Evolutionary conservation across 805 yeast species (phyloP).

Genomic region (Candida maltosa): DNA sequence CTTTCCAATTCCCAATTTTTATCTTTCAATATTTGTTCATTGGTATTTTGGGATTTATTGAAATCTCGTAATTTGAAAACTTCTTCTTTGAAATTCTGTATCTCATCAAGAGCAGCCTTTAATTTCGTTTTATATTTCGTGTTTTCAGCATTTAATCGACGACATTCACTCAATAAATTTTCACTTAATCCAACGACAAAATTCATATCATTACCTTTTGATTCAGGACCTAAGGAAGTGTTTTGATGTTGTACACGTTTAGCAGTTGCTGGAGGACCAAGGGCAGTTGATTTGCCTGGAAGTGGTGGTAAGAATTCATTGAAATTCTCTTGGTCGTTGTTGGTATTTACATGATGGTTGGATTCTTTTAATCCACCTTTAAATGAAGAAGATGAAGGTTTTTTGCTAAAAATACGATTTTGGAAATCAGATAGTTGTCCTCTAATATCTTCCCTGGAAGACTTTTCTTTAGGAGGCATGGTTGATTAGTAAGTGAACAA

Average conservation of each 20-base stretch:
- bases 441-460: conserved; percentile 24
- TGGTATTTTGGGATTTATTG: conserved; percentile 29
- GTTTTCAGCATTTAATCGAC: conserved; percentile 66
- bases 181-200: conserved; percentile 75
- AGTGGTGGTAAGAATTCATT: conserved; percentile 10
- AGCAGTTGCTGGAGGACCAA: too few relatives aligned
- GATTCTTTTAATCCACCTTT: too few relatives aligned
- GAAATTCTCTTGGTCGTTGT: conserved; percentile 14
- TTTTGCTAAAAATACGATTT: conserved; percentile 25
- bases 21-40: conserved; percentile 53
- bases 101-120: conserved; percentile 41
- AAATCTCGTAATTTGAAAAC: conserved; percentile 31
- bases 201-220: conserved; percentile 59
- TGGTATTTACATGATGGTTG: too few relatives aligned
- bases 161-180: conserved; percentile 64
- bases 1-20: conserved; percentile 65
- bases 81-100: conserved; percentile 34
- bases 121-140: conserved; percentile 42
- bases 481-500: neutral
- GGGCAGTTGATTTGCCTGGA: conserved; percentile 1
- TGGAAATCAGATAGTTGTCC: conserved; percentile 40
- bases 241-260: conserved; percentile 10
- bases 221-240: conserved; percentile 39
- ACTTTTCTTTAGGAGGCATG: conserved; percentile 7
- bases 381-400: too few relatives aligned